A percentile compares a stretch with the other conserved stretches of the same genome.
Conservation (phyloP, 306 rosid species). For the Vicia villosa region DNA sequence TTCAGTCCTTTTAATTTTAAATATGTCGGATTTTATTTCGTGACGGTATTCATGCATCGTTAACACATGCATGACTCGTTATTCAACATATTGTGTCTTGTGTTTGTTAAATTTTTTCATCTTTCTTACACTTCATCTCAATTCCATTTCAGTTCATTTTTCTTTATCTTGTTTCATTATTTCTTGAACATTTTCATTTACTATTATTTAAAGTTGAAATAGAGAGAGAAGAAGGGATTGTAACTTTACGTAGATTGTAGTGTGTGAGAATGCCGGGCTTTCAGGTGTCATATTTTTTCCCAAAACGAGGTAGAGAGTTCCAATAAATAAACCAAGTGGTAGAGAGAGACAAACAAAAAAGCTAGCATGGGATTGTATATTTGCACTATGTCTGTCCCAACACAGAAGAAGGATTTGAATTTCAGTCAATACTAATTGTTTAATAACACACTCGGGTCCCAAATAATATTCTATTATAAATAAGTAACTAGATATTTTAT, state of each 20-base stretch:
- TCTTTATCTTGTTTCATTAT: no score
- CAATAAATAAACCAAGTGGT: slow-evolving; percentile 83
- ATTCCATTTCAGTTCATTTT: neutral
- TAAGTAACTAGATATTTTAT: slow-evolving; percentile 41
- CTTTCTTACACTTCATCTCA: slow-evolving; percentile 19
- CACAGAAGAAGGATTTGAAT: slow-evolving; percentile 46
- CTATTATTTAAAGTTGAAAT: neutral
- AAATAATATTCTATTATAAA: slow-evolving; percentile 34
- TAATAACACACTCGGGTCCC: slow-evolving; percentile 69
- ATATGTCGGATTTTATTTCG: slow-evolving; percentile 57
- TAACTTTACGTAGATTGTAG: slow-evolving; percentile 74
- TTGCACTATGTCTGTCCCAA: slow-evolving; percentile 68
- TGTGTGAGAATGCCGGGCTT: slow-evolving; percentile 99
- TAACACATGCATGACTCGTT: slow-evolving; percentile 89
- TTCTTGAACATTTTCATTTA: neutral
- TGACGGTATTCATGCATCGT: slow-evolving; percentile 70
- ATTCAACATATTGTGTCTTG: slow-evolving; percentile 63
- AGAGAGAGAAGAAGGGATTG: neutral
- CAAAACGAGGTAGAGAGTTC: slow-evolving; percentile 91
- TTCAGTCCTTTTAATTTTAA: slow-evolving; percentile 57
- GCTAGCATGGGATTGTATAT: slow-evolving; percentile 19
- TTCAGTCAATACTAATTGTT: slow-evolving; percentile 19
- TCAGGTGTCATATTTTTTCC: slow-evolving; percentile 78
- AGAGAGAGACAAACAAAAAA: slow-evolving; percentile 40
- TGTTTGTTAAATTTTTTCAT: slow-evolving; percentile 42